phyloP scores from a whole-genome alignment of 192 early-diverging fungal species.

The Linnemannia schmuckeri region DNA sequence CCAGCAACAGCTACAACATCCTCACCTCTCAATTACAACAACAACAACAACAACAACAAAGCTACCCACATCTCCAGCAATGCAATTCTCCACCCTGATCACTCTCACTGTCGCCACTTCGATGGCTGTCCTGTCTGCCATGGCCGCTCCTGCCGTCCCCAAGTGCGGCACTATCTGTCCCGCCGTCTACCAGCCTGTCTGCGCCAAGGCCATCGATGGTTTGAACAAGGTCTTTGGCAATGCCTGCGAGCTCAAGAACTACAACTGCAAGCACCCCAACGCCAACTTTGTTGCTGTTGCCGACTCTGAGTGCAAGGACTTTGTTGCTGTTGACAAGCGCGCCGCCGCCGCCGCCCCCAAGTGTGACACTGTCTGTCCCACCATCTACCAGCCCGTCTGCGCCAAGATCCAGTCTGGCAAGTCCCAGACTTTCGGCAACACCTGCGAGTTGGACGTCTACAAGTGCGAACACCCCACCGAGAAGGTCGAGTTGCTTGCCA shows the following conservation, averaged over 20 bases:
- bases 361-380: not conserved
- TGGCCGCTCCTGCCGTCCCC: not conserved
- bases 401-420: not conserved
- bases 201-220: not conserved
- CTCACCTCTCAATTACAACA: not conserved
- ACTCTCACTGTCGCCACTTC: not conserved
- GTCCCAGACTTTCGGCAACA: not conserved
- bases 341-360: not conserved
- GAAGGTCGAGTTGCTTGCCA: not conserved
- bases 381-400: not conserved
- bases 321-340: not conserved
- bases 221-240: not conserved
- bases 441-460: not conserved
- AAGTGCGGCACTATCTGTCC: not conserved
- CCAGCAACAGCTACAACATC: not conserved
- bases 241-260: not conserved
- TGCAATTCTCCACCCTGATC: not conserved
- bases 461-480: not conserved
- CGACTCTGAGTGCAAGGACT: not conserved
- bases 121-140: not conserved
- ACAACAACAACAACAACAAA: not conserved
- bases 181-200: not conserved
- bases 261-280: conserved; percentile 6
- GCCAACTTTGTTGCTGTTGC: not conserved
- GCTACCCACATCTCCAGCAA: not conserved